Base-by-base conservation (phyloP, 129 eudicot genomes). In the Artemisia argyi region DNA sequence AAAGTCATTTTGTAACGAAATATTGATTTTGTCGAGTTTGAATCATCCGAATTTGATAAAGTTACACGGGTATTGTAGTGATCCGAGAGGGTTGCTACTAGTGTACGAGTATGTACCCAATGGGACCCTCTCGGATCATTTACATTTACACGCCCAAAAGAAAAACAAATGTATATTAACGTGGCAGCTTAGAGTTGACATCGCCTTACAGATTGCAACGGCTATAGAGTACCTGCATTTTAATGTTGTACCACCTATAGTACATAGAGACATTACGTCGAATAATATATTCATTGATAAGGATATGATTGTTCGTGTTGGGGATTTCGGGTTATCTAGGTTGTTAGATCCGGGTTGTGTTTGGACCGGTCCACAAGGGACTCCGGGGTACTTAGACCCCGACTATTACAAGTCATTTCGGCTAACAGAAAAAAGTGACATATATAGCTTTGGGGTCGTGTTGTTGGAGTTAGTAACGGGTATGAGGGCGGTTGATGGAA, bases 361-460 rank as follows among this genome's bases (percentile, higher is more conserved):
- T 30, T 90, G 98, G 86, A 94, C 98, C 5, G 98, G 98, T n/a
- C 98, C 98, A 0, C 98, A 94, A 42, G 98, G 98, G 44, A 94
- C 98, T 0, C 97, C 97, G 6, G 99, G 97, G 28, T 94, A 90
- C 66, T 78, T 90, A 65, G 97, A 94, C 67, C 99, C 99, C 13
- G 97, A 90, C 66, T 90, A 94, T 24, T 81, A 94, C 14, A 71
- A 73, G 61, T 94, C 98, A 8, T 94, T 94, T 26, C 72, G 87
- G 59, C 56, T 94, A 72, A 94, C 96, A 11, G 98, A 94, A 68
- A 94, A 90, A 83, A 94, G 98, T 28, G 98, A 94, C 66, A 80
- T 94, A 7, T 94, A 94, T 15, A 94, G 98, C 68, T 87, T 87
- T 18, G 98, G 98, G 16, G 98, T 94, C 5, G 96, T 94, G 12